These are phyloP conservation scores for Dimargaris xerosporica DNA, from an alignment of 192 early-diverging fungal genomes.

Conservation along the genomic window DNA sequence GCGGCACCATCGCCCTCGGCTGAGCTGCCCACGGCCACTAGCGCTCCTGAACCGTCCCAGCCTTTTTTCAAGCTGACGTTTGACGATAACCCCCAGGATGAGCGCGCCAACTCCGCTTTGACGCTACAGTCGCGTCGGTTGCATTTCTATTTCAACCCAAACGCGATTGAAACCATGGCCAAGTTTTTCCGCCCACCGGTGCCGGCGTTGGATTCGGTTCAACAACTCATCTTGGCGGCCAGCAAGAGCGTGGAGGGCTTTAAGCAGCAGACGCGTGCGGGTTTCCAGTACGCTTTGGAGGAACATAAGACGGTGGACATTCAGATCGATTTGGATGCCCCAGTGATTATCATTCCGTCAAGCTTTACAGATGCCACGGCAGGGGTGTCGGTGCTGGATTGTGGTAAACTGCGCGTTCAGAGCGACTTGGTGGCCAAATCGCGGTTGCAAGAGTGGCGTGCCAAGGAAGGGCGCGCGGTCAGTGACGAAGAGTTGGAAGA, in stretches of 20 bases:
- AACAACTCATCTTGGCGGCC: slow-evolving; percentile 58
- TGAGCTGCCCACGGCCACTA: no score
- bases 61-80: slow-evolving; percentile 62
- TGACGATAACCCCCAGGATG: slow-evolving; percentile 83
- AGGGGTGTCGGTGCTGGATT: slow-evolving; percentile 73
- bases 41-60: slow-evolving; percentile 13
- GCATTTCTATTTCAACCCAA: slow-evolving; percentile 77
- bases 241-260: slow-evolving; percentile 76
- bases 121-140: slow-evolving; percentile 75
- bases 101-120: slow-evolving; percentile 71
- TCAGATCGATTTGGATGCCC: slow-evolving; percentile 90
- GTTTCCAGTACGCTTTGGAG: slow-evolving; percentile 69
- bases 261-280: slow-evolving; percentile 74
- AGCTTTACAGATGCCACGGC: slow-evolving; percentile 35
- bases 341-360: slow-evolving; percentile 82
- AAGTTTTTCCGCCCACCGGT: slow-evolving; percentile 74
- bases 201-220: slow-evolving; percentile 54
- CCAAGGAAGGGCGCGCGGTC: slow-evolving; percentile 42
- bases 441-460: slow-evolving; percentile 47
- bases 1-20: no score
- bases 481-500: slow-evolving; percentile 49
- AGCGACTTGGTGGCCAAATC: slow-evolving; percentile 63
- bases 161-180: slow-evolving; percentile 51
- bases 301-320: slow-evolving; percentile 83
- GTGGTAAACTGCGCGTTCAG: slow-evolving; percentile 79